Evolutionary conservation across 1,284 basidiomycete species (phyloP).

Genomic region (Pseudozyma tsukubaensis): DNA sequence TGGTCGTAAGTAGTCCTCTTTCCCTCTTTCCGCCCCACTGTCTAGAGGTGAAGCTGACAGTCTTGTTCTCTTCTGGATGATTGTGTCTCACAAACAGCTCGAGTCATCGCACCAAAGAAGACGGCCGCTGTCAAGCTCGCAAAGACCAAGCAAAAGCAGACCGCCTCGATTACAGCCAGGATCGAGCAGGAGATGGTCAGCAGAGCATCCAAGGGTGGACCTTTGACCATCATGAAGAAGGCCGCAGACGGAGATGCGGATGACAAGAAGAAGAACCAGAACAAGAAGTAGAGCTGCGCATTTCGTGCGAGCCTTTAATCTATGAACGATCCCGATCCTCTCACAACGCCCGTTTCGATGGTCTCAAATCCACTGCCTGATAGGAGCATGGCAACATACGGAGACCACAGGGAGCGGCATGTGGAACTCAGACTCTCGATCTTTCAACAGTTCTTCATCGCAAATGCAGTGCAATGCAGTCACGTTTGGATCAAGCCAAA

Average conservation of each 20-base stretch:
- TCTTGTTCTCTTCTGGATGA: neutral
- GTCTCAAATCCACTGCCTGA: no score
- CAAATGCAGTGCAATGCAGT: neutral
- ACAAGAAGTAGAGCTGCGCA: constrained; percentile 33
- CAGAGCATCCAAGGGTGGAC: constrained; percentile 50
- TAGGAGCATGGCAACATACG: no score
- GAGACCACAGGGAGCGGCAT: no score
- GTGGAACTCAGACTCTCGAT: neutral
- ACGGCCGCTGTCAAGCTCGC: constrained; percentile 39
- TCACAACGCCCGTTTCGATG: no score
- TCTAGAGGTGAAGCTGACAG: neutral
- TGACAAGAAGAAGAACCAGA: constrained; percentile 49
- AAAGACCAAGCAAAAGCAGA: constrained; percentile 51
- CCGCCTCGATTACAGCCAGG: constrained; percentile 42
- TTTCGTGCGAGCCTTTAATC: neutral
- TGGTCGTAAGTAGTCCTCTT: constrained; percentile 43
- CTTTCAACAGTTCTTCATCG: neutral
- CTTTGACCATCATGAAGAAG: constrained; percentile 84
- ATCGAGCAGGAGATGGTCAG: constrained; percentile 59
- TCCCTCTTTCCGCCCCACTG: no score
- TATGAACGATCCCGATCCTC: no score
- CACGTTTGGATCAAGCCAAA: neutral
- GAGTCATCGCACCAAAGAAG: constrained; percentile 55
- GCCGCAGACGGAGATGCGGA: constrained; percentile 84
- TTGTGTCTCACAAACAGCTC: constrained; percentile 20